These are phyloP conservation scores for Colletotrichum sp. DNA, from an alignment of 2,329 filamentous ascomycete species.

Conservation along the genomic window DNA sequence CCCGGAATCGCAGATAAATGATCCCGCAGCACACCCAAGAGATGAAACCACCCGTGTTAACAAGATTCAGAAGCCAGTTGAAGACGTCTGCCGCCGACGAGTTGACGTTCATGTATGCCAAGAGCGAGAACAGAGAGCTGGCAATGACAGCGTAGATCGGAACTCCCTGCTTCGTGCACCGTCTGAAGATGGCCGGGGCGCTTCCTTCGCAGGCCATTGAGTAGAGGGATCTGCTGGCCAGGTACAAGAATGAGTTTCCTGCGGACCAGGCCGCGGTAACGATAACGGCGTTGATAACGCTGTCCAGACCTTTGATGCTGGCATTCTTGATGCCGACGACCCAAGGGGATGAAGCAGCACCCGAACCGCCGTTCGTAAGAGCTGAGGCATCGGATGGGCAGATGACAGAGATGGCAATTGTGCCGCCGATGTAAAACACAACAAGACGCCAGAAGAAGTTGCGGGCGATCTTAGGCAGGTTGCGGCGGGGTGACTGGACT, in stretches of 20 bases:
- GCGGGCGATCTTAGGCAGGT: constrained; percentile 27
- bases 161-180: background rate
- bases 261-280: constrained; percentile 55
- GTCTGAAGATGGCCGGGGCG: background rate
- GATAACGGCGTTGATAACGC: constrained; percentile 59
- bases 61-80: constrained; percentile 63
- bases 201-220: background rate
- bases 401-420: constrained; percentile 58
- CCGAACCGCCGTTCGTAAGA: constrained; percentile 28
- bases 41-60: constrained; percentile 55
- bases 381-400: constrained; percentile 56
- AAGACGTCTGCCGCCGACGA: constrained; percentile 64
- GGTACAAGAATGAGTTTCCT: constrained; percentile 58
- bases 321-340: constrained; percentile 56
- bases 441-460: constrained; percentile 28
- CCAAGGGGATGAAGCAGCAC: constrained; percentile 50
- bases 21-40: constrained; percentile 60
- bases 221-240: constrained; percentile 55
- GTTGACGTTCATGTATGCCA: constrained; percentile 66
- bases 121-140: constrained; percentile 62
- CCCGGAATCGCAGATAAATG: constrained; percentile 63
- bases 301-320: constrained; percentile 54
- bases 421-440: constrained; percentile 50
- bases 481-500: constrained; percentile 49
- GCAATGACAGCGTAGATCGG: constrained; percentile 36